A percentile compares a stretch with the other conserved stretches of the same genome.
These are phyloP conservation scores for Bipolaris sorokiniana DNA, from an alignment of 2,329 filamentous ascomycete genomes.

Conservation along the genomic window DNA sequence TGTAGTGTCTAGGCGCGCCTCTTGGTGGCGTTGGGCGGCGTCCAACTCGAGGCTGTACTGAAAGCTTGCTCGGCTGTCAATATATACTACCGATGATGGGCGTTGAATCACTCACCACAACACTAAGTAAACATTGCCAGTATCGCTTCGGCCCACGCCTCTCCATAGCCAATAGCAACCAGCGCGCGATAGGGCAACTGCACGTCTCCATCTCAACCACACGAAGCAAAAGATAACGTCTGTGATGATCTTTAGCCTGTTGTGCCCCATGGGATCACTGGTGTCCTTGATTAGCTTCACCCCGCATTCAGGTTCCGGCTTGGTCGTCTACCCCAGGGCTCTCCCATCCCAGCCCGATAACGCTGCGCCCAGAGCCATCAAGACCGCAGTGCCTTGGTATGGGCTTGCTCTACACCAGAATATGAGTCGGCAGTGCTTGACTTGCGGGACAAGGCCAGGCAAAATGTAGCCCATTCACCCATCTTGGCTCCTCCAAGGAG, in stretches of 20 bases:
- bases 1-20: slow-evolving; percentile 2
- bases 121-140: background rate
- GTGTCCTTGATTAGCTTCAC: background rate
- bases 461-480: slow-evolving; percentile 16
- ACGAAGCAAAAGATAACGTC: background rate
- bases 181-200: background rate
- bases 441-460: slow-evolving; percentile 13
- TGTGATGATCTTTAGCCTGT: slow-evolving; percentile 12
- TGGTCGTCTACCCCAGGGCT: background rate
- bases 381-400: slow-evolving; percentile 6
- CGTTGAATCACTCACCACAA: background rate
- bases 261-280: slow-evolving; percentile 8
- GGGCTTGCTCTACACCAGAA: background rate
- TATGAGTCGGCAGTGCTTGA: slow-evolving; percentile 5
- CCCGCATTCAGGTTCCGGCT: slow-evolving; percentile 10
- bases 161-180: background rate
- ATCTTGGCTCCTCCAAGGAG: slow-evolving; percentile 11
- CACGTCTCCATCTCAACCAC: background rate
- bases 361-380: background rate
- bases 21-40: background rate
- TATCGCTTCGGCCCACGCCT: background rate
- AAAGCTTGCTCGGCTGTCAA: slow-evolving; percentile 5
- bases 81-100: background rate
- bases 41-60: background rate
- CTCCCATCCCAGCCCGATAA: background rate